phyloP scores from a whole-genome alignment of 225 moss, liverwort and hornwort species.

The Thuidium tamariscinum region DNA sequence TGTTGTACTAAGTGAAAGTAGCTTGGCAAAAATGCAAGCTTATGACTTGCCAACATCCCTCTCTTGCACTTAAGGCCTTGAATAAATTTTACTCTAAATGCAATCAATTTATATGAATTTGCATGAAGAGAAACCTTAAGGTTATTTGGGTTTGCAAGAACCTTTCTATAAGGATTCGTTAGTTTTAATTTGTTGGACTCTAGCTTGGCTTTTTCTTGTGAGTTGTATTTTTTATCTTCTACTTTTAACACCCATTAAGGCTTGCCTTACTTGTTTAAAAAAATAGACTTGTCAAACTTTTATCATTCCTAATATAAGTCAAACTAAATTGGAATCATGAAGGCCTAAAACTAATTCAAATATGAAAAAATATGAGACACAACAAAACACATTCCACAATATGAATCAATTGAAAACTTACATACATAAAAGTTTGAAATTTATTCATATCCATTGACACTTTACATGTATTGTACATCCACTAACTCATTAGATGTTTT shows the following conservation, averaged over 20 bases:
- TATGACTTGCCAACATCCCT: not conserved
- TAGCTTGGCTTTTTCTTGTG: accelerated
- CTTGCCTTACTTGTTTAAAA: not conserved
- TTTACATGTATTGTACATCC: not conserved
- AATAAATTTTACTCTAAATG: not conserved
- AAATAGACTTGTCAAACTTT: not conserved
- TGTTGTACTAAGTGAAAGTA: accelerated
- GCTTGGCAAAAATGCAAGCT: not conserved
- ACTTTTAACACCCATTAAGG: not conserved
- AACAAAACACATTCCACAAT: not conserved
- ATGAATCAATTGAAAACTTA: not conserved
- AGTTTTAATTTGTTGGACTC: not conserved
- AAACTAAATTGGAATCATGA: not conserved
- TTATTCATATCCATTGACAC: not conserved
- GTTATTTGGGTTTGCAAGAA: not conserved
- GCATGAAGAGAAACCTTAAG: accelerated
- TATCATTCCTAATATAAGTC: not conserved
- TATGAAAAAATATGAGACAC: not conserved
- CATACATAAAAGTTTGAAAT: not conserved
- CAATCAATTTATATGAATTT: not conserved
- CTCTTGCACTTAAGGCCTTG: accelerated
- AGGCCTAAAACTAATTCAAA: not conserved
- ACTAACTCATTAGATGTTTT: too few relatives aligned
- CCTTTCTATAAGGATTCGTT: not conserved
- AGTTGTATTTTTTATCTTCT: not conserved